Percentiles rank a stretch among this genome's conserved stretches.
Evolutionary conservation across 2,329 filamentous ascomycete genomes (phyloP).

Genomic region (Knufia fluminis): DNA sequence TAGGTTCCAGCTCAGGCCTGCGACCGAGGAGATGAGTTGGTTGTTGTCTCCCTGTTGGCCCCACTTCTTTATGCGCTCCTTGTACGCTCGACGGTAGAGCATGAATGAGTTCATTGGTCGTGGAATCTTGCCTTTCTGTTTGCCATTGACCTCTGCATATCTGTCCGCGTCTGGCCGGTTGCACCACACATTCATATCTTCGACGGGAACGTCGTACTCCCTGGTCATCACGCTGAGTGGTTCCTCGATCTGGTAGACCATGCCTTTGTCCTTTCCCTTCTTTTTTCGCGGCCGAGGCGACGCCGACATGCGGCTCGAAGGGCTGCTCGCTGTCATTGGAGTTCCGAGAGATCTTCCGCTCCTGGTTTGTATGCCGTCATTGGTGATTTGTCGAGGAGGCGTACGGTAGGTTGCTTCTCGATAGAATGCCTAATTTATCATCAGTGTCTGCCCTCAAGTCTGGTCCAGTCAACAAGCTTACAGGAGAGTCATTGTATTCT

Average conservation of each 20-base stretch:
- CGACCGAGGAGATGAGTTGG: constrained; percentile 81
- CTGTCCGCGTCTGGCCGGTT: constrained; percentile 60
- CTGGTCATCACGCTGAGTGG: constrained; percentile 64
- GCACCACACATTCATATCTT: constrained; percentile 74
- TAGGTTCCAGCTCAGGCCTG: constrained; percentile 74
- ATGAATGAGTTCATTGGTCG: constrained; percentile 98
- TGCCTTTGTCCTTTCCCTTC: constrained; percentile 21
- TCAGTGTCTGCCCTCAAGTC: not conserved
- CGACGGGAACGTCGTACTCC: constrained; percentile 53
- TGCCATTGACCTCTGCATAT: constrained; percentile 53
- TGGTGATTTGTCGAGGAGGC: constrained; percentile 2
- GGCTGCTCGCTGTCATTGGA: constrained; percentile 14
- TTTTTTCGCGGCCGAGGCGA: constrained; percentile 28
- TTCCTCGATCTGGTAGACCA: constrained; percentile 39
- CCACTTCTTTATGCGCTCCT: constrained; percentile 73
- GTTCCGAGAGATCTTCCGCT: constrained; percentile 21
- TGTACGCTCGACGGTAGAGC: constrained; percentile 88
- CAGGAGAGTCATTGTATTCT: not conserved
- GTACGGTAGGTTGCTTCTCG: constrained; percentile 4
- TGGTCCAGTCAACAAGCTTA: not conserved
- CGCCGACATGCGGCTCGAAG: constrained; percentile 23
- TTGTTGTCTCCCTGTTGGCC: constrained; percentile 75
- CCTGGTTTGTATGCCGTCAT: constrained; percentile 16
- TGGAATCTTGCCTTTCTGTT: constrained; percentile 70
- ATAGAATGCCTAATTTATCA: not conserved